Percentiles rank a stretch among this genome's conserved stretches.
These are phyloP conservation scores for Colletotrichum liaoningense DNA, from an alignment of 2,329 filamentous ascomycete genomes.

Conservation along the genomic window DNA sequence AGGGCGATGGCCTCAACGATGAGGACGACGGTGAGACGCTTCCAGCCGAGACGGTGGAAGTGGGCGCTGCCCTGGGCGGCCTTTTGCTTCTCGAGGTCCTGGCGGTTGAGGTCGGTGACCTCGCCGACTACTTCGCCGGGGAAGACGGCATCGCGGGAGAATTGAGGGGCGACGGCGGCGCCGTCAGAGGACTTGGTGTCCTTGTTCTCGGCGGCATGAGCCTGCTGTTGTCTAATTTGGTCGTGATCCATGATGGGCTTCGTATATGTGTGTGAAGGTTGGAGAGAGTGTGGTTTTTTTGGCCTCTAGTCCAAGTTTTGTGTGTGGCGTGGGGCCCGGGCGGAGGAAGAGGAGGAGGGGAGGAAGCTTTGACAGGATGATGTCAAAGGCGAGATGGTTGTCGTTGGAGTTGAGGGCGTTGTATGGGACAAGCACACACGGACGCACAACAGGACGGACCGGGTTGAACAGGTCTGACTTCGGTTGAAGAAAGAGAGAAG, in stretches of 20 bases:
- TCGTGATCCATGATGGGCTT: conserved; percentile 34
- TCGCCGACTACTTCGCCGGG: conserved; percentile 43
- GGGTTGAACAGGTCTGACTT: conserved; percentile 27
- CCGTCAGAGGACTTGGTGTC: conserved; percentile 29
- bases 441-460: conserved; percentile 13
- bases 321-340: conserved; percentile 12
- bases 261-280: neutral
- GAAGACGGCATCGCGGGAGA: conserved; percentile 35
- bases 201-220: conserved; percentile 17
- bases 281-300: neutral
- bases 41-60: conserved; percentile 67
- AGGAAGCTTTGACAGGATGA: neutral
- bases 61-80: conserved; percentile 56
- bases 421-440: neutral
- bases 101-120: conserved; percentile 42
- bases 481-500: conserved; percentile 7
- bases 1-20: conserved; percentile 69
- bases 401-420: neutral
- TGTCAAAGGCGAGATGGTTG: neutral
- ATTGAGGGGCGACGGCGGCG: conserved; percentile 30
- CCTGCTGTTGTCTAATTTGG: conserved; percentile 20
- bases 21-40: conserved; percentile 65
- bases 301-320: no score
- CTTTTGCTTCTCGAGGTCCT: conserved; percentile 60
- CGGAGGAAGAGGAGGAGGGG: neutral